phyloP scores from a whole-genome alignment of 2,329 filamentous ascomycete genomes.

The Beauveria medogensis region DNA sequence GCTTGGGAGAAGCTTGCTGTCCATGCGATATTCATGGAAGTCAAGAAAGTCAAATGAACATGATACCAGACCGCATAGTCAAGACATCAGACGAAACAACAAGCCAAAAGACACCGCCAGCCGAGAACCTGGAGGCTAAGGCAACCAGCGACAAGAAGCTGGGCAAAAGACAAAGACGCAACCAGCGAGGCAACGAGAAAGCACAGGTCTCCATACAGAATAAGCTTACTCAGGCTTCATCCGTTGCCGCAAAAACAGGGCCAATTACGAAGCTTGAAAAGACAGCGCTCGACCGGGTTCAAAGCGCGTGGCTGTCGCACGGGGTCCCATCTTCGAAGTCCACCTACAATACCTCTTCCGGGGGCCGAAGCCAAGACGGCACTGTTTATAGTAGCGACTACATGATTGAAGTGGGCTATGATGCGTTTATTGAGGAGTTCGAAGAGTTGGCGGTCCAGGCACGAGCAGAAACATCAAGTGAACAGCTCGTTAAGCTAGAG shows the following conservation, averaged over 20 bases:
- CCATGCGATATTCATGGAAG: neutral
- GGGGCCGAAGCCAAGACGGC: conserved; percentile 18
- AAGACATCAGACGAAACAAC: neutral
- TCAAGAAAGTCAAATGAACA: neutral
- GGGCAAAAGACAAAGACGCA: too few species aligned
- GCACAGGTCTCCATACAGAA: neutral
- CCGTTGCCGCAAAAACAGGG: neutral
- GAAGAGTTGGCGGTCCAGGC: conserved; percentile 19
- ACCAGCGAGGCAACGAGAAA: neutral
- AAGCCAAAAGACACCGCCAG: too few species aligned
- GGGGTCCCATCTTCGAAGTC: neutral
- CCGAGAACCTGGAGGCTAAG: too few species aligned
- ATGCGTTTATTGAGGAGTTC: neutral
- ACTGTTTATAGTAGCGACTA: conserved; percentile 13
- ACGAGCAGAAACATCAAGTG: conserved; percentile 41
- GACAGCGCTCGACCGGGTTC: neutral
- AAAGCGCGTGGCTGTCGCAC: neutral
- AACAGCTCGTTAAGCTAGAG: neutral
- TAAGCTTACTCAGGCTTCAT: neutral
- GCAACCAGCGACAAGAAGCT: too few species aligned
- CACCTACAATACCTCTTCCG: conserved; percentile 11
- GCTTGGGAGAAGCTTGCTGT: neutral
- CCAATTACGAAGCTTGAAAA: neutral
- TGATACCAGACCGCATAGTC: neutral
- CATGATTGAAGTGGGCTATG: conserved; percentile 1